phyloP scores from a whole-genome alignment of 116 monocot species.

The Dioscorea cayenensis region DNA sequence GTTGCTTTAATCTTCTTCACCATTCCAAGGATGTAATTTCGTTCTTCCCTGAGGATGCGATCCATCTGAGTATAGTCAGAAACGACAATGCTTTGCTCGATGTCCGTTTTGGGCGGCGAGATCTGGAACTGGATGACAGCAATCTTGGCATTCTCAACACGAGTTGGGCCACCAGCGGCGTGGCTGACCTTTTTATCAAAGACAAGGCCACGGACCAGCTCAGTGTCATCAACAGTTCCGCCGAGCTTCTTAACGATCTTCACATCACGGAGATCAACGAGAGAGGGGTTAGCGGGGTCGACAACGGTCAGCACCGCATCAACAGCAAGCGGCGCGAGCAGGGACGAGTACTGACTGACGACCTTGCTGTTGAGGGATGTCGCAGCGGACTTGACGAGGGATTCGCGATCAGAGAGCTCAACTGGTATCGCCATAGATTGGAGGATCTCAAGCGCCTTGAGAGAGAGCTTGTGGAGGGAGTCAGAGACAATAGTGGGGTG shows the following conservation, averaged over 20 bases:
- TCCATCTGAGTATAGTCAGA: conserved; percentile 93
- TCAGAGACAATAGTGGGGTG: conserved; percentile 81
- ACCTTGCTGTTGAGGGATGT: conserved; percentile 88
- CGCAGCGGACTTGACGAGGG: conserved; percentile 78
- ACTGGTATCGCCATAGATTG: conserved; percentile 63
- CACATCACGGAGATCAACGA: conserved; percentile 77
- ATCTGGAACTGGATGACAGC: conserved; percentile 95
- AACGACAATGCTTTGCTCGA: conserved; percentile 83
- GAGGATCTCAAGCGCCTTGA: conserved; percentile 45
- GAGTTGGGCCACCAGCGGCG: conserved; percentile 58
- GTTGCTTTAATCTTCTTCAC: conserved; percentile 85
- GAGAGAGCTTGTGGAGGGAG: conserved; percentile 59
- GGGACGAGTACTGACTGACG: conserved; percentile 83
- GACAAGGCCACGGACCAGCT: conserved; percentile 64
- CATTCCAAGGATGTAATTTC: conserved; percentile 79
- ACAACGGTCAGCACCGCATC: conserved; percentile 74
- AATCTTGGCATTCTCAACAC: conserved; percentile 81
- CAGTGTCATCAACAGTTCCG: conserved; percentile 86
- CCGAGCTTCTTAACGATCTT: conserved; percentile 77
- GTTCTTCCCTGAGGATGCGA: conserved; percentile 76
- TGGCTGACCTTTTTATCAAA: conserved; percentile 81
- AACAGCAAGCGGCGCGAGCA: conserved; percentile 84
- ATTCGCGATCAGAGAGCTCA: conserved; percentile 78
- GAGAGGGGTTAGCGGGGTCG: conserved; percentile 58
- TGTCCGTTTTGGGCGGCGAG: conserved; percentile 89